phyloP scores from a whole-genome alignment of 2,329 filamentous ascomycete species.

The Plectosphaerella cucumerina region DNA sequence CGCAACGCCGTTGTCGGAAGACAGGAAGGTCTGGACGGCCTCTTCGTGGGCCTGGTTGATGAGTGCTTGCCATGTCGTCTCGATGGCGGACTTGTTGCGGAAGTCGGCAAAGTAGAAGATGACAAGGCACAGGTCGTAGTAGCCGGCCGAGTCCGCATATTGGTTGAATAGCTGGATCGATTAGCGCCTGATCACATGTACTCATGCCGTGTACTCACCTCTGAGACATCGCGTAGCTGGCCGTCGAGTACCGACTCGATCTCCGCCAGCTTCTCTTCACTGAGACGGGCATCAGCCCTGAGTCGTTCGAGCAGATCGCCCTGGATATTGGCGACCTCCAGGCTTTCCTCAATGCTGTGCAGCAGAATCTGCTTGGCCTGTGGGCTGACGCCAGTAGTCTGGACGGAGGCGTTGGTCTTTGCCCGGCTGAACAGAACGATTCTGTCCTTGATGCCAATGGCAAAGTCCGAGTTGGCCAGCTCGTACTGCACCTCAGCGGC shows the following conservation, averaged over 20 bases:
- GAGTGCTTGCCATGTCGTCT: conserved; percentile 77
- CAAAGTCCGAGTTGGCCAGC: conserved; percentile 79
- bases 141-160: conserved; percentile 85
- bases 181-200: conserved; percentile 12
- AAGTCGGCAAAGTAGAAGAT: conserved; percentile 93
- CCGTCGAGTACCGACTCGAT: conserved; percentile 70
- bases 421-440: conserved; percentile 88
- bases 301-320: conserved; percentile 83
- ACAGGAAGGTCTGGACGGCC: conserved; percentile 41
- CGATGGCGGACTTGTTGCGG: conserved; percentile 80
- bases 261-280: conserved; percentile 55
- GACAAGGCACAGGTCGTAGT: conserved; percentile 88
- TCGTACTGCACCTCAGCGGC: conserved; percentile 83
- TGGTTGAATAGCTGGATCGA: conserved; percentile 74
- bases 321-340: conserved; percentile 93
- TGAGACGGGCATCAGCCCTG: conserved; percentile 66
- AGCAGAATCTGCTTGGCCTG: conserved; percentile 81
- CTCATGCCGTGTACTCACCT: conserved; percentile 51
- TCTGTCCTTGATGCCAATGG: conserved; percentile 74
- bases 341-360: conserved; percentile 77
- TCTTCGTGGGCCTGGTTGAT: conserved; percentile 68
- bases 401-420: conserved; percentile 86
- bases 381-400: conserved; percentile 69
- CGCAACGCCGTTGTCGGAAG: conserved; percentile 29
- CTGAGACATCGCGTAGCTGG: conserved; percentile 70